Evolutionary conservation across 2,329 filamentous ascomycete species (phyloP), one percentile per base, ranked within the genome.

Genomic region (Fusarium dlaminii): DNA sequence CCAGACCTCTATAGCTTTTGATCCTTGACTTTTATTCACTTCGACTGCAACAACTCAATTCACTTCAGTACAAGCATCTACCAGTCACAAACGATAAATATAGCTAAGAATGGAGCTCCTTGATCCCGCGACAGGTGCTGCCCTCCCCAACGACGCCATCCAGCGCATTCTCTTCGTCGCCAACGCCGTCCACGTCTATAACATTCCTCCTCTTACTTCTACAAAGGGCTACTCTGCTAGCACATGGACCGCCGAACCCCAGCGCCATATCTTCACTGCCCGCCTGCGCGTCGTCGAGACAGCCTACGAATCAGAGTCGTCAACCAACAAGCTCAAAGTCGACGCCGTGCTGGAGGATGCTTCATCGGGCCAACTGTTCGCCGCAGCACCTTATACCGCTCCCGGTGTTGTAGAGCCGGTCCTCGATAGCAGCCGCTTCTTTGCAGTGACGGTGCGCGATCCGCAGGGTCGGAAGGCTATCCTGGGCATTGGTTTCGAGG

Each of bases 401-500:
- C 81, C 87, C 5, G 86, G 86, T 24, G 89, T 88, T 12, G 93
- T 98, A 52, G 93, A 96, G 83, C 89, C 94, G 75, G 93, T 93
- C 27, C 85, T 93, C 29, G 94, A 97, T 81, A 94, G 91, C 79
- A 91, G 90, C 69, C 90, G 94, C 39, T 97, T 97, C 87, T 97
- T 97, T 80, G 94, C 94, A 11, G 81, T 97, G 40, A 88, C 93
- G 20, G 94, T 97, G 3, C 90, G 94, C 66, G 94, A 95, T 70
- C 92, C 91, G 40, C 88, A 89, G 45, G 91, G 93, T 4, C 88
- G 92, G 76, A 95, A 94, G 81, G 94, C 95, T 17, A 89, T 93
- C 51, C 84, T 98, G 67, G 94, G 95, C 15, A 90, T 97, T 74
- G 95, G 94, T 15, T 97, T 97, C 80, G 94, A 97, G 85, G 94